phyloP scores from a whole-genome alignment of 2,329 filamentous ascomycete genomes.

The Rosellinia necatrix region DNA sequence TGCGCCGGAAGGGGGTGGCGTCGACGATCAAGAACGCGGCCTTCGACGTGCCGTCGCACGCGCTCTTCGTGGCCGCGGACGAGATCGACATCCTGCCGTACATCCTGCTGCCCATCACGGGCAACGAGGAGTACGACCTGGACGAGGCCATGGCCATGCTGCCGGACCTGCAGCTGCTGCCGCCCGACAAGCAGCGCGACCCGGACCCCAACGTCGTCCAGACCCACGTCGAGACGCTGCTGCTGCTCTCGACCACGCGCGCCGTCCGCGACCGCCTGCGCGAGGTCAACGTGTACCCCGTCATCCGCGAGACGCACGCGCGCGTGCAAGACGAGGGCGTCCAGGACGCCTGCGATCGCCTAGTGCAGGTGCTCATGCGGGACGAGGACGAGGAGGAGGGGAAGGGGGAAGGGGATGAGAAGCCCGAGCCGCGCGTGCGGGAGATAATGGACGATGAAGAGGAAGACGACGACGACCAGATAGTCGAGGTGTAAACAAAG shows the following conservation, averaged over 20 bases:
- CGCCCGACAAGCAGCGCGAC: slow-evolving; percentile 88
- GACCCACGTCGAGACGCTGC: slow-evolving; percentile 87
- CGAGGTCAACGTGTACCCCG: slow-evolving; percentile 81
- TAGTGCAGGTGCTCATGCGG: slow-evolving; percentile 87
- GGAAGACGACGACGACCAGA: slow-evolving; percentile 55
- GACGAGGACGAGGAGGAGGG: slow-evolving; percentile 65
- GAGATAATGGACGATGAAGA: slow-evolving; percentile 1
- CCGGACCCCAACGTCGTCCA: slow-evolving; percentile 75
- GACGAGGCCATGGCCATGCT: slow-evolving; percentile 88
- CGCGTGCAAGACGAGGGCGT: slow-evolving; percentile 79
- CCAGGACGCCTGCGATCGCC: slow-evolving; percentile 80
- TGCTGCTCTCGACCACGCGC: slow-evolving; percentile 79
- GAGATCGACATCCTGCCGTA: slow-evolving; percentile 86
- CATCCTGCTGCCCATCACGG: slow-evolving; percentile 83
- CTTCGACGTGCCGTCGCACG: slow-evolving; percentile 78
- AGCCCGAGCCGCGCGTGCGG: slow-evolving; percentile 33
- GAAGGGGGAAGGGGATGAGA: no score
- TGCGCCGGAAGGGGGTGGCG: slow-evolving; percentile 91
- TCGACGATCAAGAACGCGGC: slow-evolving; percentile 93
- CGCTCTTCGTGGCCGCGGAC: slow-evolving; percentile 69
- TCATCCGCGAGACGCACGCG: slow-evolving; percentile 84
- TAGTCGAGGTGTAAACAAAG: slow-evolving; percentile 64
- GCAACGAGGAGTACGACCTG: slow-evolving; percentile 83
- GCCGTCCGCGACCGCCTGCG: slow-evolving; percentile 76
- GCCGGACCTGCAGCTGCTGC: slow-evolving; percentile 85